Percentiles rank a stretch among this genome's conserved stretches.
Conservation (phyloP, 2,329 filamentous ascomycete species). For the Fusarium continuum region DNA sequence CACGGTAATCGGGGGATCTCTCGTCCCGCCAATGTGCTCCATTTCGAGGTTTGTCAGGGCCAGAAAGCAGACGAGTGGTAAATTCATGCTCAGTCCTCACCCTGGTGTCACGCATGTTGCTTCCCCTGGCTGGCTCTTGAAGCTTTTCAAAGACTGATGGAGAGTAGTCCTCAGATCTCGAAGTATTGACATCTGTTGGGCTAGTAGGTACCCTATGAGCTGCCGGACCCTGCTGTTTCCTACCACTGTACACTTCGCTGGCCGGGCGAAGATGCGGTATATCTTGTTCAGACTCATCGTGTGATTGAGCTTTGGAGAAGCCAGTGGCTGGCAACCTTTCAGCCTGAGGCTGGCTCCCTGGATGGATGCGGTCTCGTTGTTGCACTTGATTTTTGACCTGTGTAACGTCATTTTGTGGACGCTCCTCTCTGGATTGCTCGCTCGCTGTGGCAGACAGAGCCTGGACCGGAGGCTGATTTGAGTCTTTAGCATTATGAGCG, state of each 20-base stretch:
- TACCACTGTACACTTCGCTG: slow-evolving; percentile 46
- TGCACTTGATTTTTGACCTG: background rate
- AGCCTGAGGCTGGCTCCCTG: background rate
- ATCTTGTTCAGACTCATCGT: slow-evolving; percentile 6
- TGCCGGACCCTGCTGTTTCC: background rate
- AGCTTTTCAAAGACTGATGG: background rate
- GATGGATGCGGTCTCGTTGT: background rate
- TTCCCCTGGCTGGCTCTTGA: background rate
- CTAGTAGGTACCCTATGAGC: background rate
- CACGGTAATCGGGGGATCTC: slow-evolving; percentile 22
- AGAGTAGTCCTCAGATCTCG: background rate
- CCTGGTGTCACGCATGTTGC: background rate
- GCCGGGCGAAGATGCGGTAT: slow-evolving; percentile 42
- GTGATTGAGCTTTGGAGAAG: background rate
- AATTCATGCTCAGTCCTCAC: background rate
- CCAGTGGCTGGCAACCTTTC: background rate
- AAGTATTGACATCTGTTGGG: background rate
- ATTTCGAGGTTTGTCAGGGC: background rate
- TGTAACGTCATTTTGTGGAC: background rate
- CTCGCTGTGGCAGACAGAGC: background rate
- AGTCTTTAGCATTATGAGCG: background rate
- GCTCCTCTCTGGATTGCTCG: background rate
- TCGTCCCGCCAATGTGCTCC: slow-evolving; percentile 11
- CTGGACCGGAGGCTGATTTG: background rate
- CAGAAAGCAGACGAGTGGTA: background rate